Evolutionary conservation across 148 eudicot genomes (phyloP), one percentile per base, ranked within the genome.

Genomic region (Chenopodium formosanum): DNA sequence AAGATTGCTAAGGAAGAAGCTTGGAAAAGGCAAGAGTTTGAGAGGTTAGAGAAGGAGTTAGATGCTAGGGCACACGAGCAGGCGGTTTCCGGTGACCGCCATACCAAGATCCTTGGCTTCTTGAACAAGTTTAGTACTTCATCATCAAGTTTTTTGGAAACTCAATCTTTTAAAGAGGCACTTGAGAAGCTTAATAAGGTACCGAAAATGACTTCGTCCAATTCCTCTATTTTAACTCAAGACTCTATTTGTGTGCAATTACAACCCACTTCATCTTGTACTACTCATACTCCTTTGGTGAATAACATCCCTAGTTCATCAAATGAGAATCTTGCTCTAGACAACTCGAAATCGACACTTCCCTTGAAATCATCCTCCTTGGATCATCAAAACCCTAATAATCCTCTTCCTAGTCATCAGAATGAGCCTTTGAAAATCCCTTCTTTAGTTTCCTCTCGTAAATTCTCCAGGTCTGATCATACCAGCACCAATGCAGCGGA

Each of bases 11-110:
- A 87, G 47, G 96, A 95, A 60, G 96, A 95, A 47, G 93, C 91
- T 73, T 93, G 98, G 98, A 92, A 83, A 82, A 88, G 84, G 76
- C 88, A 92, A 85, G 94, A 95, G 34, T 79, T 87, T 86, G 94
- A 91, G 69, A 89, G 89, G 86, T 83, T 92, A 0, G 78, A 84
- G 56, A 85, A 67, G 78, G 98, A 91, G 85, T 87, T 87, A 74
- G 90, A 93, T 67, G 77, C 71, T 44, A 85, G 95, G 88, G 93
- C 90, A 29, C 86, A 86, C n/a, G 96, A 95, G 44, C 91, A 84
- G 65, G 93, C 89, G 47, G 82, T 86, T 78, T 92, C 91, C 1
- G 84, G 84, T 4, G 90, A 89, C 46, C 89, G 98, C 70, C 97
- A 94, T 77, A 86, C 89, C 11, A 91, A 83, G 72, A 86, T 94